Base-by-base conservation (phyloP, 1,284 basidiomycete species). In the Moesziomyces parantarcticus region DNA sequence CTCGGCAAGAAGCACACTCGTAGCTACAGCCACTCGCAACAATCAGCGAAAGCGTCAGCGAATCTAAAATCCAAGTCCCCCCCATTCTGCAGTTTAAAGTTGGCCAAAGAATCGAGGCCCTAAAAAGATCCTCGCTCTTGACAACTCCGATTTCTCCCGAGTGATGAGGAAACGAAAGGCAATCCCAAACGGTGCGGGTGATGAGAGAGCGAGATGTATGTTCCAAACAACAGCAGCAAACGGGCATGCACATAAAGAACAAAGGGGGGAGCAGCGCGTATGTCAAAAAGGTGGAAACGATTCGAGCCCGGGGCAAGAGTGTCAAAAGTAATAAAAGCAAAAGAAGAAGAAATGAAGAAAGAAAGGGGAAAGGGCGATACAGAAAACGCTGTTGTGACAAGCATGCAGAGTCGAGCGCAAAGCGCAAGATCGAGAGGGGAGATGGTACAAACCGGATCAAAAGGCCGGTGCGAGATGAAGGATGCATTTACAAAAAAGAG, bases 1-100 rank as follows among this genome's bases (percentile, higher is more conserved):
- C 10, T 14, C 48, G 18, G 42, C 49, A 4, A 50, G 23, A 5
- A 47, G 29, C 25, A 67, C 56, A 16, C 45, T 71, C 2, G 63
- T 72, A 1, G 69, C 69, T 8, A 72, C 63, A 0, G 69, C 69
- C 1, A 67, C 63, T 3, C 47, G 69, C 16, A 72, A 72, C 25
- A 63, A 72, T 29, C 69, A 72, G 23, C 55, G 69, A 14, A 72
- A 72, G 22, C 63, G 69, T 16, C 69, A 72, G 23, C 64, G 63
- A 41, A 66, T 63, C 26, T 68, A 50, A 34, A 0, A 3, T 29
- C n/a, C n/a, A n/a, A n/a, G n/a, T n/a, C n/a, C n/a, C n/a, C n/a
- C n/a, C n/a, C n/a, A n/a, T n/a, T n/a, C n/a, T n/a, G n/a, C n/a
- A n/a, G n/a, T n/a, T n/a, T n/a, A n/a, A n/a, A n/a, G n/a, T n/a